Percentiles rank a stretch among this genome's conserved stretches.
These are phyloP conservation scores for Septoria petroselini DNA, from an alignment of 2,329 filamentous ascomycete genomes.

Conservation along the genomic window DNA sequence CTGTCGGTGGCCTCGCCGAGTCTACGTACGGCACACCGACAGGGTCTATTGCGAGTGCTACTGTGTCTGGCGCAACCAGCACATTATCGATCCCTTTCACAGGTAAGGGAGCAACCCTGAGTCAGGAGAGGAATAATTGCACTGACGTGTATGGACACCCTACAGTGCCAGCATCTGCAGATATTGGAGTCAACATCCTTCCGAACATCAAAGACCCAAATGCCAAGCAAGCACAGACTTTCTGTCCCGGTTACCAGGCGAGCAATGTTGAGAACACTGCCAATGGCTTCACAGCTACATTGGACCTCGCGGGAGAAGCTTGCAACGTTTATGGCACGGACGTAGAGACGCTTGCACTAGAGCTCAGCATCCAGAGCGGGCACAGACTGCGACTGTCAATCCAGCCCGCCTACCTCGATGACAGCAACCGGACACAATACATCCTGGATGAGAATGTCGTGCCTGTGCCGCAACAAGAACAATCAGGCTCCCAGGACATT, in stretches of 20 bases:
- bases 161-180: slow-evolving; percentile 33
- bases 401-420: slow-evolving; percentile 58
- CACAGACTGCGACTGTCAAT: slow-evolving; percentile 71
- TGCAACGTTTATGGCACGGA: slow-evolving; percentile 78
- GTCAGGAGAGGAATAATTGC: background rate
- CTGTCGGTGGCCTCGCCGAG: slow-evolving; percentile 25
- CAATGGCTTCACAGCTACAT: slow-evolving; percentile 51
- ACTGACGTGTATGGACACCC: background rate
- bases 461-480: slow-evolving; percentile 52
- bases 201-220: slow-evolving; percentile 64
- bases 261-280: slow-evolving; percentile 47
- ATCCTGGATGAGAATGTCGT: slow-evolving; percentile 63
- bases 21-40: slow-evolving; percentile 20
- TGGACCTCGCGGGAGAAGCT: slow-evolving; percentile 52
- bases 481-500: slow-evolving; percentile 41
- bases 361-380: slow-evolving; percentile 53
- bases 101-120: background rate
- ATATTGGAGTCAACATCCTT: slow-evolving; percentile 42
- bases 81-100: slow-evolving; percentile 35
- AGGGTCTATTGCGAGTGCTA: slow-evolving; percentile 27
- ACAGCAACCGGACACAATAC: slow-evolving; percentile 47
- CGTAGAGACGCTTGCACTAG: slow-evolving; percentile 62
- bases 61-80: slow-evolving; percentile 32
- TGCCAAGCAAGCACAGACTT: slow-evolving; percentile 59
- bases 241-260: slow-evolving; percentile 59